phyloP scores from a whole-genome alignment of 306 rosid species.

The Medicago ruthenica region DNA sequence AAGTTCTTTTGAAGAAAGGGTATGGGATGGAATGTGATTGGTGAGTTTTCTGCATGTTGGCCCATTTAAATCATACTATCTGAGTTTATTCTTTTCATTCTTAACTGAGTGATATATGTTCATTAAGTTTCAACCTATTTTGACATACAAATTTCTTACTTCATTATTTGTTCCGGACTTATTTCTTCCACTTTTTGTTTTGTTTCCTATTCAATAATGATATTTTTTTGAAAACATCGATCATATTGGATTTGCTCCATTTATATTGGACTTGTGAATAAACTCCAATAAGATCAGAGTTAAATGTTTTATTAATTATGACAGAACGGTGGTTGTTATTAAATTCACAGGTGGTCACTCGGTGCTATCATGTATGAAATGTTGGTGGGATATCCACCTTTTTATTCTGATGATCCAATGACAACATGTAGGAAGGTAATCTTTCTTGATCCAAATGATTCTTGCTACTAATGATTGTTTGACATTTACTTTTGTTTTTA shows the following conservation, averaged over 20 bases:
- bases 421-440: conserved; percentile 95
- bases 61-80: too few relatives aligned
- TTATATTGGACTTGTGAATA: conserved; percentile 29
- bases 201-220: background rate
- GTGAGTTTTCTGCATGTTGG: too few relatives aligned
- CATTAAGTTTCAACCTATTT: too few relatives aligned
- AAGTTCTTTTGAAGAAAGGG: too few relatives aligned
- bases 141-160: too few relatives aligned
- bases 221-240: background rate
- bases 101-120: too few relatives aligned
- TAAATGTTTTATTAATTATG: conserved; percentile 34
- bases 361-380: conserved; percentile 99
- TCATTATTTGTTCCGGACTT: too few relatives aligned
- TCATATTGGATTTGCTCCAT: conserved; percentile 27
- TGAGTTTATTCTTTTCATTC: too few relatives aligned
- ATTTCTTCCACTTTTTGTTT: too few relatives aligned
- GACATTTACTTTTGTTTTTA: conserved; percentile 11
- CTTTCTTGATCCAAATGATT: conserved; percentile 34
- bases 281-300: background rate
- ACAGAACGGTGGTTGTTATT: conserved; percentile 32
- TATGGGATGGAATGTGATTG: too few relatives aligned
- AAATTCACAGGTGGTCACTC: conserved; percentile 90
- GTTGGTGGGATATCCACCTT: conserved; percentile 97
- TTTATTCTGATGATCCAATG: conserved; percentile 99
- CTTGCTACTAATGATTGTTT: conserved; percentile 1